phyloP scores from a whole-genome alignment of 1,284 basidiomycete genomes.

The Tilletia horrida region DNA sequence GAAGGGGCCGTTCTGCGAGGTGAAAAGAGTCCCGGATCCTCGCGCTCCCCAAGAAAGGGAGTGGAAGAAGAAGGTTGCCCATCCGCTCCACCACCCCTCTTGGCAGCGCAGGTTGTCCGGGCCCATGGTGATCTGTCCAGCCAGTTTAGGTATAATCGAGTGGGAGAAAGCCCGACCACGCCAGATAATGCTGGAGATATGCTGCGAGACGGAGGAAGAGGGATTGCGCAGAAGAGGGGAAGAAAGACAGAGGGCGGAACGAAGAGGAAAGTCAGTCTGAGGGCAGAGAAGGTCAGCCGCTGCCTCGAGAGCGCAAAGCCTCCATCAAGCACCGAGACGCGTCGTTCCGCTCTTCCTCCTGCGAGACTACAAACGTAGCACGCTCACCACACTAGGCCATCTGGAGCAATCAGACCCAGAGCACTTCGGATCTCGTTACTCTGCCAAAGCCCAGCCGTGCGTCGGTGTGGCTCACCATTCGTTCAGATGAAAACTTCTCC shows the following conservation, averaged over 20 bases:
- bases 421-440: no score
- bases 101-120: background rate
- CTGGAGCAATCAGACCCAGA: no score
- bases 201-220: background rate
- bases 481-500: no score
- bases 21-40: background rate
- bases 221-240: background rate
- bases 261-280: background rate
- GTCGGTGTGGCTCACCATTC: no score
- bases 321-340: no score
- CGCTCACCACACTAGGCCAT: no score
- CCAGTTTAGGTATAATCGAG: constrained; percentile 11
- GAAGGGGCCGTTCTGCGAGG: constrained; percentile 9
- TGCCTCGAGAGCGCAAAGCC: no score
- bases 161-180: background rate
- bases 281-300: no score
- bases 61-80: background rate
- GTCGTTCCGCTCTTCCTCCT: no score
- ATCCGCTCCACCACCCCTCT: background rate
- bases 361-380: no score
- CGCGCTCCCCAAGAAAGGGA: background rate
- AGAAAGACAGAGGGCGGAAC: background rate
- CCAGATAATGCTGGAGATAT: constrained; percentile 9
- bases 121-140: constrained; percentile 4
- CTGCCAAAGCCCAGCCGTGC: no score